phyloP scores from a whole-genome alignment of 2,329 filamentous ascomycete species.

The Neoascochyta sp. region DNA sequence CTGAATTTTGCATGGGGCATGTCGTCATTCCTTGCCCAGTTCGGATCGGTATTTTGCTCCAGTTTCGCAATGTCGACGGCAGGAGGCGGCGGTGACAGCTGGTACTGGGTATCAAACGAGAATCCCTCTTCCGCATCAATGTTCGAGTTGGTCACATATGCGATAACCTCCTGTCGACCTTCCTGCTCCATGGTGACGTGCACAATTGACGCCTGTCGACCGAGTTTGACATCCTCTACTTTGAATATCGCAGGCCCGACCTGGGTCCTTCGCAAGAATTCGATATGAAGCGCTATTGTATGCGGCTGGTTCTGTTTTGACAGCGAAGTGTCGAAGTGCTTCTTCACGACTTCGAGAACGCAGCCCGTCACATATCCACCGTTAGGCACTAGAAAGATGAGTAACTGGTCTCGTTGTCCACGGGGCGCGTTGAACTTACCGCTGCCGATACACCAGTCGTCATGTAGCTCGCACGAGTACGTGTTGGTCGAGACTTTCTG shows the following conservation, averaged over 20 bases:
- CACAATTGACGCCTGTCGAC: conserved; percentile 59
- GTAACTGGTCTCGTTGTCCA: neutral
- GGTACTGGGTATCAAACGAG: conserved; percentile 54
- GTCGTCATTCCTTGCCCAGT: conserved; percentile 46
- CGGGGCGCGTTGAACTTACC: conserved; percentile 43
- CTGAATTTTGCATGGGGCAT: conserved; percentile 47
- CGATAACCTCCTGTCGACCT: conserved; percentile 58
- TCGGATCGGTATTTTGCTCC: conserved; percentile 42
- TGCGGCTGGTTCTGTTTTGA: conserved; percentile 58
- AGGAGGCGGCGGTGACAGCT: conserved; percentile 46
- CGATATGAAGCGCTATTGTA: conserved; percentile 61
- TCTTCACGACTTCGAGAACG: conserved; percentile 57
- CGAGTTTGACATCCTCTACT: conserved; percentile 62
- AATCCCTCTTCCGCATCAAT: conserved; percentile 57
- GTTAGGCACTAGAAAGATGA: conserved; percentile 57
- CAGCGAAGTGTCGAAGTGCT: conserved; percentile 58
- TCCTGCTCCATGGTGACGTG: conserved; percentile 59
- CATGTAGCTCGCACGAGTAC: conserved; percentile 54
- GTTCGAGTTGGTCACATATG: conserved; percentile 63
- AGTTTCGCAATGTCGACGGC: conserved; percentile 45
- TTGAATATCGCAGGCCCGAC: conserved; percentile 55
- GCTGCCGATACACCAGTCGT: conserved; percentile 63
- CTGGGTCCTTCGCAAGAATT: conserved; percentile 63
- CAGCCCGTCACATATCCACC: conserved; percentile 65
- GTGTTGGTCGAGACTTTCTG: conserved; percentile 52